phyloP scores from a whole-genome alignment of 139 green algal species.

The Dunaliella primolecta region DNA sequence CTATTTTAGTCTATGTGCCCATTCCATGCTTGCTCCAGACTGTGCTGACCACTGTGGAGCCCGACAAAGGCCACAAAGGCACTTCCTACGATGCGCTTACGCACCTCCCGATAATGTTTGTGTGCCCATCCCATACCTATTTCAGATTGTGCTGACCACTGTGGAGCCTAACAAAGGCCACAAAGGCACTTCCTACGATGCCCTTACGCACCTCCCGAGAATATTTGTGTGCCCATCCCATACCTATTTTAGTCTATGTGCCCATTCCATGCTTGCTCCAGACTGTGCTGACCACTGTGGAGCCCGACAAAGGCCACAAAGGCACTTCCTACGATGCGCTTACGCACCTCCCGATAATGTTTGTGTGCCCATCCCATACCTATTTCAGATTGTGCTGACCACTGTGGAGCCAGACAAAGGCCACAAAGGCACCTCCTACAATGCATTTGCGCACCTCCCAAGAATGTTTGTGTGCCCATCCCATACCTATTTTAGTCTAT shows the following conservation, averaged over 20 bases:
- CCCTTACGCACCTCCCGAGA: no score
- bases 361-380: no score
- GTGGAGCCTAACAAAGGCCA: not conserved
- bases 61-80: constrained; percentile 21
- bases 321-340: no score
- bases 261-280: constrained; percentile 69
- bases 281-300: no score
- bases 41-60: constrained; percentile 78
- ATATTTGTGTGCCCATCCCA: constrained; percentile 57
- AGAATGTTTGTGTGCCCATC: no score
- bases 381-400: no score
- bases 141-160: no score
- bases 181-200: no score
- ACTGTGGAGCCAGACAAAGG: not conserved
- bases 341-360: no score
- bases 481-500: no score
- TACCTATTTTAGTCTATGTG: constrained; percentile 75
- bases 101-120: constrained; percentile 84
- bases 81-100: constrained; percentile 80
- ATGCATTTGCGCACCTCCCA: no score
- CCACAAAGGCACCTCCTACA: no score
- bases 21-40: constrained; percentile 68
- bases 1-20: constrained; percentile 75
- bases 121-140: constrained; percentile 77
- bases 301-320: not conserved